These are phyloP conservation scores for Otatea glauca DNA, from an alignment of 176 grass and related monocot genomes.

Conservation along the genomic window DNA sequence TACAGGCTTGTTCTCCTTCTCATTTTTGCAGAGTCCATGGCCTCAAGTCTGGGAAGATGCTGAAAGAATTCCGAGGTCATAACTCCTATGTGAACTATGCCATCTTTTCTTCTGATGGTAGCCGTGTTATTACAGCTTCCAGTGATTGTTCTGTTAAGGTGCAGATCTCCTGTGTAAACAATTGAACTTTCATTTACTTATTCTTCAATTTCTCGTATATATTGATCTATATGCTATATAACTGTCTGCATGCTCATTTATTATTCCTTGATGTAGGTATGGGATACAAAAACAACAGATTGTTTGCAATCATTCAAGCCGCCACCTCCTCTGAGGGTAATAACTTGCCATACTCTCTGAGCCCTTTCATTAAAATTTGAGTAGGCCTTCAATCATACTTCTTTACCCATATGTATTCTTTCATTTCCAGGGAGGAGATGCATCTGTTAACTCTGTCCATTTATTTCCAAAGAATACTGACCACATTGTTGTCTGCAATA, in stretches of 20 bases:
- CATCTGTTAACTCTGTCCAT: slow-evolving; percentile 91
- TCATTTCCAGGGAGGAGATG: slow-evolving; percentile 84
- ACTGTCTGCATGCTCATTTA: slow-evolving; percentile 44
- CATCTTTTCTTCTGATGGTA: slow-evolving; percentile 88
- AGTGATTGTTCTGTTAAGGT: slow-evolving; percentile 99
- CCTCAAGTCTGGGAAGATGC: slow-evolving; percentile 95
- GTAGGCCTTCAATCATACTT: slow-evolving; percentile 23
- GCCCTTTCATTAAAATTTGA: slow-evolving; percentile 11
- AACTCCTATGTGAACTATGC: slow-evolving; percentile 92
- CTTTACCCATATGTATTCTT: slow-evolving; percentile 15
- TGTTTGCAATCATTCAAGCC: slow-evolving; percentile 97
- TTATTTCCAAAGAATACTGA: slow-evolving; percentile 91
- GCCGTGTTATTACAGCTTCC: slow-evolving; percentile 92
- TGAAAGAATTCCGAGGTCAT: slow-evolving; percentile 98
- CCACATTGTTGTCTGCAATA: slow-evolving; percentile 96
- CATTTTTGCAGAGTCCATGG: slow-evolving; percentile 81
- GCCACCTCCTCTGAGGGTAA: slow-evolving; percentile 91
- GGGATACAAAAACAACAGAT: slow-evolving; percentile 98
- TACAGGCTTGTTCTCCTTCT: not conserved
- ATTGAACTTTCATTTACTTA: slow-evolving; percentile 22
- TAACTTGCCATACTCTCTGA: slow-evolving; percentile 29
- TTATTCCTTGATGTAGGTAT: slow-evolving; percentile 65
- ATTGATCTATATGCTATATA: slow-evolving; percentile 38
- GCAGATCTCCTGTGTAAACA: slow-evolving; percentile 26
- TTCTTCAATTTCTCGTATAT: slow-evolving; percentile 23